Conservation (phyloP, 495 filamentous ascomycete species). For the Cenococcum geophilum region DNA sequence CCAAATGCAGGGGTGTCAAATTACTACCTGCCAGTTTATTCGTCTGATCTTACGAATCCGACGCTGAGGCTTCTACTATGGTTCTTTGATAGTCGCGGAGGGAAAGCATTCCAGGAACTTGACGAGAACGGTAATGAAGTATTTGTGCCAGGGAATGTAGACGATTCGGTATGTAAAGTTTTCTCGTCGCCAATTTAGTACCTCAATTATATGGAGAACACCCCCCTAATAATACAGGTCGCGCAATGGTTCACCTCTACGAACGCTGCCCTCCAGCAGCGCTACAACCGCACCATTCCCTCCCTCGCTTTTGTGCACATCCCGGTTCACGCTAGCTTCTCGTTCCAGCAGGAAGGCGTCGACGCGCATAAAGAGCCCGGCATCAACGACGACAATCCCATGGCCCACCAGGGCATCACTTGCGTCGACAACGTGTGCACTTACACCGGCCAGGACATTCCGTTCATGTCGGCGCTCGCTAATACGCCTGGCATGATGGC, state of each 20-base stretch:
- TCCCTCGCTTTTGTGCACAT: conserved; percentile 71
- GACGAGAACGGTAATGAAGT: conserved; percentile 36
- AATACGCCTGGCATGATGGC: conserved; percentile 48
- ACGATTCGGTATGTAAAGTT: conserved; percentile 2
- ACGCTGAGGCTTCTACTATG: conserved; percentile 55
- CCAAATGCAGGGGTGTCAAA: conserved; percentile 58
- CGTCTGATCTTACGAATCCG: conserved; percentile 23
- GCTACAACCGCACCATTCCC: conserved; percentile 47
- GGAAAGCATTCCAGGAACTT: conserved; percentile 46
- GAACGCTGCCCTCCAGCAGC: conserved; percentile 40
- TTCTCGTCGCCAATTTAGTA: not conserved
- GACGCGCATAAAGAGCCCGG: conserved; percentile 49
- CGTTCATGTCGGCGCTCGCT: conserved; percentile 58
- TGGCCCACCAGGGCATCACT: conserved; percentile 49
- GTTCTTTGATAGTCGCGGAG: conserved; percentile 71
- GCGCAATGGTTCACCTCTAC: conserved; percentile 56
- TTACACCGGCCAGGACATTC: conserved; percentile 49
- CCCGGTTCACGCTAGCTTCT: conserved; percentile 52
- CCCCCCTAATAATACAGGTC: conserved; percentile 34
- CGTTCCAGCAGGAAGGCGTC: conserved; percentile 41
- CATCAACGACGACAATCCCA: conserved; percentile 56
- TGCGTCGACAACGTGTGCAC: conserved; percentile 34
- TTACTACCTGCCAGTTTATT: conserved; percentile 56
- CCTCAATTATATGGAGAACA: not conserved
- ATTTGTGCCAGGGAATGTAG: conserved; percentile 40